These are phyloP conservation scores for Rhizophlyctis rosea DNA, from an alignment of 192 early-diverging fungal genomes.

Conservation along the genomic window DNA sequence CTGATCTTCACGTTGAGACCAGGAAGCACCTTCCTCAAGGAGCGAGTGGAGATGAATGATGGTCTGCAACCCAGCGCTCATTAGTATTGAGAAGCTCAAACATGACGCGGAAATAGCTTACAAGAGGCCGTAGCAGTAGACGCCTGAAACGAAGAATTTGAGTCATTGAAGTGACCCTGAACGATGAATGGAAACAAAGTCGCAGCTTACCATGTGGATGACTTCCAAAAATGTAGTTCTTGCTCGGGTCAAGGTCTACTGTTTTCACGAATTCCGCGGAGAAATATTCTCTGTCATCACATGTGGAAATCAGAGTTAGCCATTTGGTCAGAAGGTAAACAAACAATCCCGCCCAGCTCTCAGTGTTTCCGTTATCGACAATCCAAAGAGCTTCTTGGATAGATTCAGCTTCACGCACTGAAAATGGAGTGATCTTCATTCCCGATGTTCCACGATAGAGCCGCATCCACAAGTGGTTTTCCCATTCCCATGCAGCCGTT, in stretches of 20 bases:
- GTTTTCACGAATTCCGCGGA: slow-evolving; percentile 77
- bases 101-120: not conserved
- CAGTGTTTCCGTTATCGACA: too few species aligned
- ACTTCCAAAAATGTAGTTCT: slow-evolving; percentile 86
- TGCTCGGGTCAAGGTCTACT: slow-evolving; percentile 72
- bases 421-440: too few species aligned
- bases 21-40: slow-evolving; percentile 20
- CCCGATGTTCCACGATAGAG: not conserved
- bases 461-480: not conserved
- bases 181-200: too few species aligned
- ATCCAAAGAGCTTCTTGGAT: too few species aligned
- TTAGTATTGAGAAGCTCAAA: not conserved
- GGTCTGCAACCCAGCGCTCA: slow-evolving; percentile 6
- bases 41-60: slow-evolving; percentile 13
- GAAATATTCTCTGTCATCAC: slow-evolving; percentile 57
- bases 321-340: not conserved
- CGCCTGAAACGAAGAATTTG: too few species aligned
- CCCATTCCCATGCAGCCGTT: too few species aligned
- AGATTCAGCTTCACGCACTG: too few species aligned
- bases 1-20: slow-evolving; percentile 19
- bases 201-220: slow-evolving; percentile 85
- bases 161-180: too few species aligned
- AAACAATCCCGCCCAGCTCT: not conserved
- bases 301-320: not conserved
- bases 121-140: slow-evolving; percentile 24